A percentile compares a stretch with the other conserved stretches of the same genome.
These are phyloP conservation scores for Dipodascus geniculatus DNA, from an alignment of 805 yeast species.

Conservation along the genomic window DNA sequence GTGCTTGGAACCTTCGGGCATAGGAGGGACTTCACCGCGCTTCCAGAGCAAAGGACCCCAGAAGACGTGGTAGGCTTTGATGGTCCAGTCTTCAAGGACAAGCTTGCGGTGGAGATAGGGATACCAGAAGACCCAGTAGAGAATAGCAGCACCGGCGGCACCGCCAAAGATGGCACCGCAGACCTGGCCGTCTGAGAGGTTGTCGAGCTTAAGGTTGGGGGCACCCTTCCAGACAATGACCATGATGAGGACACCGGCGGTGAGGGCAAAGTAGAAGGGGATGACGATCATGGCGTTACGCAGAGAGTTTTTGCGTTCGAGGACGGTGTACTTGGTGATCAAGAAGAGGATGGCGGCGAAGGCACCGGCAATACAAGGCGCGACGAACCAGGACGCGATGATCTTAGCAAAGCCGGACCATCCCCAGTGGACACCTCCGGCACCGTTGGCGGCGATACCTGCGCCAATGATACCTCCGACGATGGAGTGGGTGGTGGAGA, in stretches of 20 bases:
- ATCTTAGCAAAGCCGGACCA: slow-evolving; percentile 65
- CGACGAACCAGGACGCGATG: slow-evolving; percentile 72
- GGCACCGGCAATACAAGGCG: slow-evolving; percentile 57
- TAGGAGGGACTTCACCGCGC: slow-evolving; percentile 52
- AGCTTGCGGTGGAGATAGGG: slow-evolving; percentile 56
- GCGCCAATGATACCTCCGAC: slow-evolving; percentile 69
- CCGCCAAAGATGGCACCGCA: slow-evolving; percentile 53
- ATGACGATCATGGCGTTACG: slow-evolving; percentile 45
- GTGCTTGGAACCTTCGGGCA: slow-evolving; percentile 40
- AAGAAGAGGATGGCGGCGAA: slow-evolving; percentile 50
- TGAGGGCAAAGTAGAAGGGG: slow-evolving; percentile 48
- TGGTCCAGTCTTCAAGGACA: slow-evolving; percentile 53
- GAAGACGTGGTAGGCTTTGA: slow-evolving; percentile 42
- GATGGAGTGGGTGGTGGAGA: slow-evolving; percentile 69
- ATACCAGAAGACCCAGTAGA: slow-evolving; percentile 42
- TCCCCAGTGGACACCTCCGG: slow-evolving; percentile 53
- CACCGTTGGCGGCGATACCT: slow-evolving; percentile 63
- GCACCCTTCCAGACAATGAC: slow-evolving; percentile 75
- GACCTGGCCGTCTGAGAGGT: slow-evolving; percentile 41
- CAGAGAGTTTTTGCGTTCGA: slow-evolving; percentile 45
- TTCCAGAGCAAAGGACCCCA: slow-evolving; percentile 51
- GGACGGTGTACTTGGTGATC: slow-evolving; percentile 45
- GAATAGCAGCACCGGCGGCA: slow-evolving; percentile 41
- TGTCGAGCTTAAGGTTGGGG: slow-evolving; percentile 47
- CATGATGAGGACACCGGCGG: slow-evolving; percentile 59